Conservation (phyloP, 768 basidiomycete species). For the Mycena belliarum region DNA sequence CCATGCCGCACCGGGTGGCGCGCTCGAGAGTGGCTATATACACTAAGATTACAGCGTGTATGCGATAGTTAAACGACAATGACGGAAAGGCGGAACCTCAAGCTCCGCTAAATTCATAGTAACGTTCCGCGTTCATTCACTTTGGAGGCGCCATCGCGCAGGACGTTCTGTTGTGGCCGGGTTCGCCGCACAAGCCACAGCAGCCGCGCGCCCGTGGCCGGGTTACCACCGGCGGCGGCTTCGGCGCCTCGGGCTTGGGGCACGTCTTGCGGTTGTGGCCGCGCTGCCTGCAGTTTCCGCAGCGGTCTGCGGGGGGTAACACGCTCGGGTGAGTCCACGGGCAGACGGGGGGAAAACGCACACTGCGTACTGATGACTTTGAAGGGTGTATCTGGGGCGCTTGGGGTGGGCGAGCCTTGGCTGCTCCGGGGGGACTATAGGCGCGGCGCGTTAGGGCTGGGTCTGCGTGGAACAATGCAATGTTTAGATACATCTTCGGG, state of each 20-base stretch:
- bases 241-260: slow-evolving; percentile 15
- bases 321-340: slow-evolving; percentile 3
- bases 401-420: slow-evolving; percentile 13
- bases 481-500: slow-evolving; percentile 3
- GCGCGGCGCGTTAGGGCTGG: background rate
- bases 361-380: slow-evolving; percentile 23
- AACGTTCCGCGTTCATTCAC: background rate
- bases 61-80: background rate
- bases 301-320: slow-evolving; percentile 10
- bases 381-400: slow-evolving; percentile 1
- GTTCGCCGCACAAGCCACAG: slow-evolving; percentile 17
- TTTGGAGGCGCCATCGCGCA: slow-evolving; percentile 9
- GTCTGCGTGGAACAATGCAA: background rate
- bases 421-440: slow-evolving; percentile 12
- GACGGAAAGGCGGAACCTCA: background rate
- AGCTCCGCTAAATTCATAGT: background rate
- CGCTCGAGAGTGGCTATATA: background rate
- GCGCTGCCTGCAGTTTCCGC: slow-evolving; percentile 22
- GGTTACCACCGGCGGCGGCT: slow-evolving; percentile 6
- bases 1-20: background rate
- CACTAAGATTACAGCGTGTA: background rate
- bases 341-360: slow-evolving; percentile 9
- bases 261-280: slow-evolving; percentile 24
- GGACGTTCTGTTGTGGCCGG: slow-evolving; percentile 20
- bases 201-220: slow-evolving; percentile 18